Percentiles rank a stretch among this genome's conserved stretches.
These are phyloP conservation scores for Trichosporon coremiiforme DNA, from an alignment of 1,284 basidiomycete species.

Conservation along the genomic window DNA sequence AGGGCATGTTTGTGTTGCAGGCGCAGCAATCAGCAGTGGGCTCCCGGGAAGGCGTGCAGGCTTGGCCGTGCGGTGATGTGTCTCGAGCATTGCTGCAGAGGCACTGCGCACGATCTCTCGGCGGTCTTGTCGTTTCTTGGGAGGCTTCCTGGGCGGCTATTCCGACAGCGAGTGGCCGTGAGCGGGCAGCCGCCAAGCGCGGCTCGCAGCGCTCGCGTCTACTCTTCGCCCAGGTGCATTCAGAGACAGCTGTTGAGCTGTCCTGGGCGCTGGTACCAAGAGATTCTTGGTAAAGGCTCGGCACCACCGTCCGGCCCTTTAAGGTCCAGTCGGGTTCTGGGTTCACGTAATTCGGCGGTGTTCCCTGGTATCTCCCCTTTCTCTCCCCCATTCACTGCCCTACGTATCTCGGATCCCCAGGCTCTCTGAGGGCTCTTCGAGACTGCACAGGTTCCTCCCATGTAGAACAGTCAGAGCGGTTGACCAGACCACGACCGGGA, in stretches of 20 bases:
- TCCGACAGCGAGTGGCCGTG: background rate
- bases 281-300: constrained; percentile 2
- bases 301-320: constrained; percentile 2
- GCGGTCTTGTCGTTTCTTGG: constrained; percentile 11
- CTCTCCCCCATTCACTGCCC: background rate
- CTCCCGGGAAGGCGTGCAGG: too few species aligned
- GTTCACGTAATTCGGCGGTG: constrained; percentile 4
- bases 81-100: background rate
- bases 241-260: background rate
- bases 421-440: background rate
- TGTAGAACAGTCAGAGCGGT: background rate
- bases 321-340: background rate
- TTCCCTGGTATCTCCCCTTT: background rate
- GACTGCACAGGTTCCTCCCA: background rate
- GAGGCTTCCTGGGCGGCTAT: background rate
- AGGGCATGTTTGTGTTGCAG: background rate
- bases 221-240: background rate
- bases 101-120: constrained; percentile 5
- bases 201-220: background rate
- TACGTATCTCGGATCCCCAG: background rate
- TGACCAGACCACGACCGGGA: background rate
- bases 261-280: background rate
- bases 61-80: background rate
- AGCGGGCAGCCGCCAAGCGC: constrained; percentile 8
- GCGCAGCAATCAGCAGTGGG: background rate